A percentile compares a stretch with the other conserved stretches of the same genome.
Conservation (phyloP, 352 stramenopile genomes). For the Phytophthora pini region DNA sequence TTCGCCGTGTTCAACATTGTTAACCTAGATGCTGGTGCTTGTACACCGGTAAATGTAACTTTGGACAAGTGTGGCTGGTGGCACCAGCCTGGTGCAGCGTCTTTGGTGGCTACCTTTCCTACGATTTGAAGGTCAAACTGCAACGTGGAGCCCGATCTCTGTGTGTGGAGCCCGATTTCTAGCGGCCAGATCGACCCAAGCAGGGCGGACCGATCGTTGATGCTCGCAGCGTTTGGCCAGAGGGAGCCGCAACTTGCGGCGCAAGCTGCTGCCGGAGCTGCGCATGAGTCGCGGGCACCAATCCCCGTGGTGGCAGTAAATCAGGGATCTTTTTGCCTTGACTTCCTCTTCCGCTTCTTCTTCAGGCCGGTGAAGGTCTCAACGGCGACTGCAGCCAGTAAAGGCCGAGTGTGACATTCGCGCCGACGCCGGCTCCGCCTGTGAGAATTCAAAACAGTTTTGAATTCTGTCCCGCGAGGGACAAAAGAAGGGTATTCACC, state of each 20-base stretch:
- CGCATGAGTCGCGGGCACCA: conserved; percentile 10
- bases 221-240: conserved; percentile 6
- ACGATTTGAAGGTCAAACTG: conserved; percentile 33
- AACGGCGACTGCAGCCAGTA: conserved; percentile 20
- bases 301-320: conserved; percentile 16
- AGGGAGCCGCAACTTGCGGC: conserved; percentile 1
- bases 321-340: conserved; percentile 10
- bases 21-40: conserved; percentile 9
- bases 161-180: neutral
- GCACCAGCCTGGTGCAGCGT: conserved; percentile 1
- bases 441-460: conserved; percentile 17
- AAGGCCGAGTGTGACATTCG: conserved; percentile 27
- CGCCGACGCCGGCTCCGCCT: neutral
- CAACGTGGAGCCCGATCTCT: conserved; percentile 26
- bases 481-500: conserved; percentile 29
- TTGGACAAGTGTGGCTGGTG: conserved; percentile 12
- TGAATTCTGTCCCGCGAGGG: conserved; percentile 6
- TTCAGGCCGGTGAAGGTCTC: conserved; percentile 1
- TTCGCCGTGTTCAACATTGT: neutral
- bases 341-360: conserved; percentile 10
- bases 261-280: neutral
- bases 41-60: conserved; percentile 5
- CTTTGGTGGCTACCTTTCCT: conserved; percentile 39
- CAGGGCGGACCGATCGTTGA: conserved; percentile 24
- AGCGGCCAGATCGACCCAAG: conserved; percentile 5